Percentiles rank a stretch among this genome's conserved stretches.
Conservation (phyloP, 2,329 filamentous ascomycete species). For the Cladosporium cucumerinum region DNA sequence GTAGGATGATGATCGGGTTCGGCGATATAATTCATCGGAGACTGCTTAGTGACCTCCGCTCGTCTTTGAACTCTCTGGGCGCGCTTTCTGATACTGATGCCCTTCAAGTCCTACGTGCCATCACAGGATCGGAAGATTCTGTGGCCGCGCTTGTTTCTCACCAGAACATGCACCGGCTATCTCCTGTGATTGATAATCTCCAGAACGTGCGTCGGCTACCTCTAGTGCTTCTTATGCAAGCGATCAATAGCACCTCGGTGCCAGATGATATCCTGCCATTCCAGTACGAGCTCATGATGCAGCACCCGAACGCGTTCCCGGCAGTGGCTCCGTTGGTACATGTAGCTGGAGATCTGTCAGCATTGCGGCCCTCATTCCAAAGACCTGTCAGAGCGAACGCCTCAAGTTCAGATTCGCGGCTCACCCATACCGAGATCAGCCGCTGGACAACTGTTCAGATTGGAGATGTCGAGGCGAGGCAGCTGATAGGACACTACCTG, state of each 20-base stretch:
- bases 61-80: not conserved
- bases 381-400: not conserved
- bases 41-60: not conserved
- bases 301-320: not conserved
- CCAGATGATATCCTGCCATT: not conserved
- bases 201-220: not conserved
- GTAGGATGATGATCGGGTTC: not conserved
- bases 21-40: not conserved
- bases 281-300: constrained; percentile 8
- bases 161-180: not conserved
- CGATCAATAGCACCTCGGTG: not conserved
- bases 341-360: constrained; percentile 1
- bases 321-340: not conserved
- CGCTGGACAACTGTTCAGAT: not conserved
- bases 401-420: not conserved
- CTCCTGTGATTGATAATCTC: not conserved
- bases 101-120: not conserved
- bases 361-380: not conserved
- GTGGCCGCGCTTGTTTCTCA: not conserved
- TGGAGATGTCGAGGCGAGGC: not conserved
- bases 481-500: not conserved
- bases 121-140: not conserved
- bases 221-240: not conserved
- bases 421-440: not conserved
- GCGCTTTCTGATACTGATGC: not conserved